Evolutionary conservation across 73 alveolate genomes (phyloP), one percentile per base, ranked within the genome.

Genomic region (Uronychia binucleata): DNA sequence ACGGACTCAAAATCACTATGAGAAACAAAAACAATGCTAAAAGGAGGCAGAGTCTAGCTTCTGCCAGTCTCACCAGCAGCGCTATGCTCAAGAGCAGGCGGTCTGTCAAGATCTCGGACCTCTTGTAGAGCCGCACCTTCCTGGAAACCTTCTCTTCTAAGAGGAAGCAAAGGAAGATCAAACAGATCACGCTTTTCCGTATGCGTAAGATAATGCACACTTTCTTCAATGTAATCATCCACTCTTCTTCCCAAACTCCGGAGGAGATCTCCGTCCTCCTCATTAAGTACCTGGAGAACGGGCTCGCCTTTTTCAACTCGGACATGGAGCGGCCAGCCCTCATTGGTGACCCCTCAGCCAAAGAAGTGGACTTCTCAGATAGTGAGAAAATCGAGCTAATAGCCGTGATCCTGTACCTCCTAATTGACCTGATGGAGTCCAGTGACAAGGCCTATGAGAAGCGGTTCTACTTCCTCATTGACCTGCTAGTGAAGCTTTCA

Each of bases 311-410:
- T 57, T 74, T 85, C 30, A 75, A 83, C 30, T 57, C 76, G n/a
- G 91, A 85, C 77, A 80, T 76, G 1, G 91, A 85, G 30, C 75
- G 91, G 58, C 91, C 91, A 1, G 78, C 91, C 5, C 1, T 46
- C 35, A 58, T 35, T 31, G 31, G 80, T 79, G 1, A 86, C 1
- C 78, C 80, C 79, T 59, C 30, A 59, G 26, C 29, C 59, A 26
- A 79, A 67, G 74, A 78, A 86, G 79, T 19, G 32, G 34, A 58
- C 32, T n/a, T 67, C 34, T 13, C 5, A 13, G 78, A 67, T 26
- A 28, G 14, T 5, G 5, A 67, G 26, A 28, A 67, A 67, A 32
- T 31, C 32, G 78, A 76, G 11, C 82, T 86, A 27, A 60, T 86
- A 1, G 58, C 80, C 75, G 79, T 86, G 88, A 86, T 86, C 28